These are phyloP conservation scores for Aspergillus quadrilineatus DNA, from an alignment of 2,329 filamentous ascomycete genomes.

Conservation along the genomic window DNA sequence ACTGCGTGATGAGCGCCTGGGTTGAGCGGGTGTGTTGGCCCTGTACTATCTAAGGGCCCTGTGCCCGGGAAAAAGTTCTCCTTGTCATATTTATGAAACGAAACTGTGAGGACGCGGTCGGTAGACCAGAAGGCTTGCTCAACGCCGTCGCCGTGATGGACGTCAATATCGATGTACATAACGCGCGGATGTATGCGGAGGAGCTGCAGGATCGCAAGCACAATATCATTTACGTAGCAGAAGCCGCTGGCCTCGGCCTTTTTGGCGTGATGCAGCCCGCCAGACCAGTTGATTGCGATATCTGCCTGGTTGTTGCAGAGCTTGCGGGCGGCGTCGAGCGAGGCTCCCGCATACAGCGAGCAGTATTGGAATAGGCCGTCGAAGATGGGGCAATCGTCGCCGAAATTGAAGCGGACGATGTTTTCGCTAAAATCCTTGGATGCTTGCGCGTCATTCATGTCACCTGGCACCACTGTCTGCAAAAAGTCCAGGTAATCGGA, in stretches of 20 bases:
- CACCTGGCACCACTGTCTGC: conserved; percentile 66
- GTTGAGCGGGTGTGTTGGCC: conserved; percentile 78
- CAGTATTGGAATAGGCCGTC: conserved; percentile 95
- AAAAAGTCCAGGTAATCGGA: conserved; percentile 90
- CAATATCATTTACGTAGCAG: conserved; percentile 99
- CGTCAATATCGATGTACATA: conserved; percentile 91
- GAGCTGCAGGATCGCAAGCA: conserved; percentile 86
- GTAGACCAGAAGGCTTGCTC: conserved; percentile 90
- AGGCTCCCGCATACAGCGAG: conserved; percentile 86
- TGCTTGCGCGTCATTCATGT: conserved; percentile 57
- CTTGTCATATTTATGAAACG: conserved; percentile 94
- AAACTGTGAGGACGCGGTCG: conserved; percentile 86
- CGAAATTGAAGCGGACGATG: conserved; percentile 74
- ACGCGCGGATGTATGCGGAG: conserved; percentile 79
- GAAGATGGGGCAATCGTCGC: conserved; percentile 94
- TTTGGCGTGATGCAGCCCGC: conserved; percentile 94
- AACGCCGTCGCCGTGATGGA: conserved; percentile 87
- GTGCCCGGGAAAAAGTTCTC: conserved; percentile 85
- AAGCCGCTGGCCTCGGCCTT: conserved; percentile 92
- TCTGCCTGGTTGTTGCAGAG: conserved; percentile 83
- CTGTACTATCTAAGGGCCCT: conserved; percentile 81
- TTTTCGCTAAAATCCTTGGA: conserved; percentile 54
- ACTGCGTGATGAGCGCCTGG: conserved; percentile 84
- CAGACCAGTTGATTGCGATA: conserved; percentile 97
- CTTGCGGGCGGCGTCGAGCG: conserved; percentile 86